Evolutionary conservation across 2,329 filamentous ascomycete species (phyloP), one percentile per base, ranked within the genome.

Genomic region (Ophiostoma populinum): DNA sequence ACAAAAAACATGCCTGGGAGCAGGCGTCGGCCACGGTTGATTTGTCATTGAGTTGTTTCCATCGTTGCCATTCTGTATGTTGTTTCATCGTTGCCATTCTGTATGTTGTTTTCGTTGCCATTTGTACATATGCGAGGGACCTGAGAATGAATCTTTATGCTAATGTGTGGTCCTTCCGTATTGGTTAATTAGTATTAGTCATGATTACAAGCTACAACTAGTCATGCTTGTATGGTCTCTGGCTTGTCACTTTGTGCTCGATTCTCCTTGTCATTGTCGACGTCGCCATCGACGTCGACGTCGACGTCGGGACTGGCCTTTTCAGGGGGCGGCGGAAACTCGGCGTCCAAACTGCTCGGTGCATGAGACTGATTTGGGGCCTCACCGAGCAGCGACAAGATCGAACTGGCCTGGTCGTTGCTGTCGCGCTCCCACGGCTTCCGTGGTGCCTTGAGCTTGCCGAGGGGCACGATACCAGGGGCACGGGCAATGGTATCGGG

Each of bases 401-500:
- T 26, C 15, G 30, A 33, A 8, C 25, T 34, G 39, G 18, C 35
- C 19, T 17, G 37, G 30, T 5, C 8, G 37, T 22, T 21, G 31
- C 25, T 7, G 24, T 21, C 17, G 29, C 40, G 12, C 58, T 93
- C 86, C 86, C 86, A 94, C 1, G 86, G 86, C 55, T 73, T 73
- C 34, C 50, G 58, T 0, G 67, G 64, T 10, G 58, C 65, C 17
- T 56, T 44, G 29, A 62, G 55, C 33, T 57, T 52, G 9, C 64
- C 63, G 25, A 66, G 51, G 0, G 64, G 63, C 34, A 61, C 62
- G 11, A 65, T 55, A 2, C 58, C 52, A 40, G 81, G 69, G 5
- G 78, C 77, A 36, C 73, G 64, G 15, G 86, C 62, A 5, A 93
- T 62, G 0, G 77, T 90, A 45, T 82, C 70, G 5, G 86, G 83